Evolutionary conservation across 371 early-diverging fungal species (phyloP).

Genomic region (Mortierella sp.): DNA sequence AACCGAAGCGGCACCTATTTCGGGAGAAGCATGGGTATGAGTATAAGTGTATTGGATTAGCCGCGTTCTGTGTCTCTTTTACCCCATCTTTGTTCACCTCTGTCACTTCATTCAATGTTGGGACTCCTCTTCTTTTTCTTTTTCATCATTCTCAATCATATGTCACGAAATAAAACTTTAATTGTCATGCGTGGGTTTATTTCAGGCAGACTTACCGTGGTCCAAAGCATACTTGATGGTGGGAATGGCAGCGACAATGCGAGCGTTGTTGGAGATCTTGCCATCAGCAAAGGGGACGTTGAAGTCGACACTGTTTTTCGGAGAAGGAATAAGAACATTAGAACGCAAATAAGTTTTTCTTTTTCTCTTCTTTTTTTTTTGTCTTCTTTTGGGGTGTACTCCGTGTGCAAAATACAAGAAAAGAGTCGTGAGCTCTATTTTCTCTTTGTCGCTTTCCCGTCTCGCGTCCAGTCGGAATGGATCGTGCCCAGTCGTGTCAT

Average conservation of each 20-base stretch:
- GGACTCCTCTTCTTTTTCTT: background rate
- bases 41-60: background rate
- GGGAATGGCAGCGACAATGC: constrained; percentile 97
- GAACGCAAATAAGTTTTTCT: background rate
- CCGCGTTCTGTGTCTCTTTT: too few relatives aligned
- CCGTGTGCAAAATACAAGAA: background rate
- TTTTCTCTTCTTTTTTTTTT: background rate
- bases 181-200: background rate
- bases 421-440: background rate
- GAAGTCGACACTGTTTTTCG: constrained; percentile 92
- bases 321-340: background rate
- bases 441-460: background rate
- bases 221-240: constrained; percentile 95
- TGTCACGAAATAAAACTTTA: constrained; percentile 33
- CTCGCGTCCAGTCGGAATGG: constrained; percentile 4
- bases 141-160: constrained; percentile 14
- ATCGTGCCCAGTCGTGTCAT: constrained; percentile 13
- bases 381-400: background rate
- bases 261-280: constrained; percentile 96
- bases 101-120: background rate
- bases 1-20: constrained; percentile 85
- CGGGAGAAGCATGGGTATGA: background rate
- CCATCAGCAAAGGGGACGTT: constrained; percentile 97
- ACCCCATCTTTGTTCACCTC: background rate
- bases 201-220: constrained; percentile 65